A percentile compares a stretch with the other conserved stretches of the same genome.
These are phyloP conservation scores for Parathielavia appendiculata DNA, from an alignment of 495 filamentous ascomycete genomes.

Conservation along the genomic window DNA sequence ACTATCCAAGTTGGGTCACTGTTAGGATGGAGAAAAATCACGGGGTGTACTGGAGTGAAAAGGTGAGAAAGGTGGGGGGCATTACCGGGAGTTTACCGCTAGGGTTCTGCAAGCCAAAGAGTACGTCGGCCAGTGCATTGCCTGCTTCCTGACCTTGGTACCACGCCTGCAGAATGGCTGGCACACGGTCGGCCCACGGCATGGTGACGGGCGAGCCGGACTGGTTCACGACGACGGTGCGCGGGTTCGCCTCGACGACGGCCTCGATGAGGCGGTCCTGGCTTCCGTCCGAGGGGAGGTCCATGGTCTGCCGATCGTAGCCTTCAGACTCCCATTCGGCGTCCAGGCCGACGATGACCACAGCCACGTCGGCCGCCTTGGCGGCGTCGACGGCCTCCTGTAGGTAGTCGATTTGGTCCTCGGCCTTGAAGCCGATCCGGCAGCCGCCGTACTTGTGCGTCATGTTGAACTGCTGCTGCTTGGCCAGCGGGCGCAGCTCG, in stretches of 20 bases:
- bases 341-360: constrained; percentile 75
- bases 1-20: constrained; percentile 21
- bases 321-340: constrained; percentile 88
- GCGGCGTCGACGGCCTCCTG: constrained; percentile 67
- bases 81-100: constrained; percentile 74
- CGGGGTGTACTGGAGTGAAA: too few relatives aligned
- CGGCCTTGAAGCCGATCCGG: constrained; percentile 69
- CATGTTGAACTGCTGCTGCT: constrained; percentile 46
- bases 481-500: constrained; percentile 51
- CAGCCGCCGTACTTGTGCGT: constrained; percentile 65
- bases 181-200: constrained; percentile 68
- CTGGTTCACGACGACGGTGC: constrained; percentile 74
- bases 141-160: constrained; percentile 87
- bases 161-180: constrained; percentile 71
- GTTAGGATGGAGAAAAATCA: constrained; percentile 31
- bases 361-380: constrained; percentile 62
- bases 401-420: constrained; percentile 64
- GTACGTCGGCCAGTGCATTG: constrained; percentile 75
- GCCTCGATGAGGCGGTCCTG: constrained; percentile 70
- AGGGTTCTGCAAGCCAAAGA: constrained; percentile 79
- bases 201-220: constrained; percentile 80
- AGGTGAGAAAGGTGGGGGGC: constrained; percentile 5
- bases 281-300: constrained; percentile 62
- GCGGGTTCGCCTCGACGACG: constrained; percentile 65
- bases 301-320: constrained; percentile 77